A percentile compares a stretch with the other conserved stretches of the same genome.
phyloP scores from a whole-genome alignment of 1,284 basidiomycete species.

The Naganishia sp. region DNA sequence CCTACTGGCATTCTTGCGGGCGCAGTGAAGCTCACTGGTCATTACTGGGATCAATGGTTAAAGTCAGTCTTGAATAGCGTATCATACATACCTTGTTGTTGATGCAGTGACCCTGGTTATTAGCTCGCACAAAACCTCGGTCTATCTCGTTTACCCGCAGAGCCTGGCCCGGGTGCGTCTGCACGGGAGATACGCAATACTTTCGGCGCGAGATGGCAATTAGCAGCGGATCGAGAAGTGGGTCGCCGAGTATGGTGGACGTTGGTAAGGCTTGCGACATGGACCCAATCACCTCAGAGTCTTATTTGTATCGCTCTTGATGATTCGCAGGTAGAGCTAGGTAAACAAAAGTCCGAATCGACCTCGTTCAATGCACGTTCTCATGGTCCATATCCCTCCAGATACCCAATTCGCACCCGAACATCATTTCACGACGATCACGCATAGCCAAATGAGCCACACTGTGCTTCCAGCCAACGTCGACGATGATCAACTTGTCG shows the following conservation, averaged over 20 bases:
- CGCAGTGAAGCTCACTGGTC: constrained; percentile 8
- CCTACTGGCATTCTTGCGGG: constrained; percentile 21
- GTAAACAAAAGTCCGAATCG: not conserved
- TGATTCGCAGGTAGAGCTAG: constrained; percentile 6
- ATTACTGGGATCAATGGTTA: constrained; percentile 9
- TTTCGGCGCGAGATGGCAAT: constrained; percentile 7
- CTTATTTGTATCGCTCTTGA: not conserved
- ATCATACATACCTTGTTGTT: not conserved
- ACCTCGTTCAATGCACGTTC: not conserved
- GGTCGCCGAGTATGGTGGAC: constrained; percentile 26
- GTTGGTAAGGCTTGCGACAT: not conserved
- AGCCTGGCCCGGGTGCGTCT: not conserved
- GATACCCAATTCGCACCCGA: constrained; percentile 16
- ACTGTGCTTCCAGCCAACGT: constrained; percentile 14
- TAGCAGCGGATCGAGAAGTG: constrained; percentile 17
- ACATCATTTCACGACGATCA: constrained; percentile 20
- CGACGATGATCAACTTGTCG: constrained; percentile 19
- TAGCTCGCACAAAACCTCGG: constrained; percentile 23
- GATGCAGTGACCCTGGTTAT: not conserved
- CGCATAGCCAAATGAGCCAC: constrained; percentile 8
- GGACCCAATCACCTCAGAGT: not conserved
- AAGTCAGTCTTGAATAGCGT: not conserved
- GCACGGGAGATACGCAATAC: not conserved
- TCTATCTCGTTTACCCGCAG: constrained; percentile 2
- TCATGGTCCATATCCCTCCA: not conserved